Evolutionary conservation across 1,284 basidiomycete species (phyloP).

Genomic region (Gastroboletus turbinatus): DNA sequence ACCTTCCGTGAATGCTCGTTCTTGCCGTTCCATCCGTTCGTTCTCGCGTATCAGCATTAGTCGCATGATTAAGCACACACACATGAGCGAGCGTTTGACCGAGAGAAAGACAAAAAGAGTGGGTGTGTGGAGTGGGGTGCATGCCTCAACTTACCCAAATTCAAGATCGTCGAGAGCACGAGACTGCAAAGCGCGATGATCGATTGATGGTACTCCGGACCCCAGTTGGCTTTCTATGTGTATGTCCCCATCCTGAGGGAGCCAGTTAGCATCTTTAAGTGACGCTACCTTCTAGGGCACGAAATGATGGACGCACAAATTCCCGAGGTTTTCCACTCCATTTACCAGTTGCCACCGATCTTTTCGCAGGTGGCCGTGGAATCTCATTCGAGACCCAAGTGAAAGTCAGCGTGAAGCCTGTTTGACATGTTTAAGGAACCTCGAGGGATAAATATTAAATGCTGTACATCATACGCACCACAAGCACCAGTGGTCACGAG

Average conservation of each 20-base stretch:
- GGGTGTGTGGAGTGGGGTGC: not conserved
- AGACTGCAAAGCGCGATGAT: conserved; percentile 47
- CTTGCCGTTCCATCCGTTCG: conserved; percentile 44
- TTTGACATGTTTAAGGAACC: not conserved
- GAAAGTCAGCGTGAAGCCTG: conserved; percentile 58
- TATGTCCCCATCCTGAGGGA: conserved; percentile 47
- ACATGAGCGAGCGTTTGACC: not conserved
- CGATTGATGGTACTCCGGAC: conserved; percentile 50
- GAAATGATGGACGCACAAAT: conserved; percentile 23
- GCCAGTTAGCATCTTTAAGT: not conserved
- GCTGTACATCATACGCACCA: conserved; percentile 37
- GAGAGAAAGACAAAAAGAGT: not conserved
- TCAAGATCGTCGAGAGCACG: conserved; percentile 37
- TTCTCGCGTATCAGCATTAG: conserved; percentile 47
- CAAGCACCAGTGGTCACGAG: conserved; percentile 58
- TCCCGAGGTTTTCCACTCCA: conserved; percentile 33
- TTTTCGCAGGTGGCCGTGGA: conserved; percentile 62
- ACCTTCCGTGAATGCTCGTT: conserved; percentile 41
- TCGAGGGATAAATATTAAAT: not conserved
- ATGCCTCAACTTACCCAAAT: conserved; percentile 34
- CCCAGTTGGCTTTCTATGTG: conserved; percentile 51
- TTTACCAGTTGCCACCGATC: conserved; percentile 47
- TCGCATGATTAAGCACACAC: conserved; percentile 40
- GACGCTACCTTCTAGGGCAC: not conserved
- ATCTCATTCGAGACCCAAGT: conserved; percentile 66